Base-by-base conservation (phyloP, 2,329 filamentous ascomycete species). In the Pseudonectria foliicola region DNA sequence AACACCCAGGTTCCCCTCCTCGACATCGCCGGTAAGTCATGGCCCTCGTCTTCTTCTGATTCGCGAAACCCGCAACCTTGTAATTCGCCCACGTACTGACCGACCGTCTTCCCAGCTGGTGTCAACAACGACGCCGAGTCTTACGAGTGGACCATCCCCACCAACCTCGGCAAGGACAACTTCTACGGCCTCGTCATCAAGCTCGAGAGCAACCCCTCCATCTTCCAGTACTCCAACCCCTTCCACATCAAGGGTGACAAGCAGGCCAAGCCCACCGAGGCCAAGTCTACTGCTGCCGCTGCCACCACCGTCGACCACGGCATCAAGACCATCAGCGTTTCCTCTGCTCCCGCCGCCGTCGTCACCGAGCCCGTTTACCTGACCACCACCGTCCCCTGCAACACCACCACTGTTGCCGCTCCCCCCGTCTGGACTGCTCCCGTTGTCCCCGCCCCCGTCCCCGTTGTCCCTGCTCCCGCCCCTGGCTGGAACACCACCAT, bases 201-300 rank as follows among this genome's bases (percentile, higher is more conserved):
- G 43, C 63, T 69, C 25, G 67, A 72, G 46, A 59, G 56, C 44
- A 53, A 76, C 60, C 35, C 61, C 14, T 43, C 32, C 10, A 59
- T 68, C 53, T 76, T 74, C 68, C 75, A 81, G 68, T 80, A 71
- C 68, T 77, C 73, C 37, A 70, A 70, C 63, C 74, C 74, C 48
- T 82, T 82, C 66, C 49, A 63, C 52, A 75, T 77, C 51, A 52
- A 54, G 36, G 61, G 53, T 30, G 53, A 41, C 29, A 49, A 41
- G 16, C 48, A 37, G 31, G 37, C 38, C 33, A 31, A 43, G 39
- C 34, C 49, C 30, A 33, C 43, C 25, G 37, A 45, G 29, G 41
- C 44, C 37, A n/a, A n/a, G 39, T 33, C 40, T 32, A 38, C 36
- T 46, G 43, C 37, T 39, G n/a, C 55, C 40, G 42, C 44, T 33